Evolutionary conservation across 2,329 filamentous ascomycete genomes (phyloP), one percentile per base, ranked within the genome.

Genomic region (Orbilia brochopaga): DNA sequence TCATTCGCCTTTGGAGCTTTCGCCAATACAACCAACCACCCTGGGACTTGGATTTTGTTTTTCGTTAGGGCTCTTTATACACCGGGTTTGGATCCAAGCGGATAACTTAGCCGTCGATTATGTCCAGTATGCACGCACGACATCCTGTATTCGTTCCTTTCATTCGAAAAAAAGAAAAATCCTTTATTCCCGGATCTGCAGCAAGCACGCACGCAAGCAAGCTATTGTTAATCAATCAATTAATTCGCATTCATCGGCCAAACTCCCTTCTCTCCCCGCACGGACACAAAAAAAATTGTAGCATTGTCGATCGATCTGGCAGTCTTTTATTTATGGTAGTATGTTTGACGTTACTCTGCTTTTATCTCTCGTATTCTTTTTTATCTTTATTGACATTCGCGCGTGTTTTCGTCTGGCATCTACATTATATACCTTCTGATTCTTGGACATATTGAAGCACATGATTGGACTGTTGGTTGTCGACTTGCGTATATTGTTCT

Each of bases 401-500:
- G 10, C 53, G 19, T 30, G 17, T 24, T 32, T 32, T 5, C 30
- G 27, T 24, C 57, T 67, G 63, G 63, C 56, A 61, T 69, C 19
- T 19, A 48, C 19, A 48, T 48, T 50, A 54, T 62, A 64, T 21
- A 24, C 48, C 27, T 32, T 32, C 60, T 53, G 52, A 61, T 70
- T 70, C 66, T 64, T 70, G 66, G 59, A 70, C 60, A 70, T 70
- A 70, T 58, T 70, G 64, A 60, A 40, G 57, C 48, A 57, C 46
- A 57, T 44, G 53, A 46, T 37, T 50, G 48, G 30, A 46, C 30
- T 53, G 13, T 54, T 40, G 46, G 44, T 46, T 56, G 17, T 42
- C 51, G 53, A 50, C 66, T 62, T 30, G 5, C n/a, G 7, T 19
- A 6, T 48, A 4, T 5, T 48, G 19, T 23, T 55, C 46, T 57